Evolutionary conservation across 495 filamentous ascomycete genomes (phyloP), one percentile per base, ranked within the genome.

Genomic region (Lasiosphaeris hirsuta): DNA sequence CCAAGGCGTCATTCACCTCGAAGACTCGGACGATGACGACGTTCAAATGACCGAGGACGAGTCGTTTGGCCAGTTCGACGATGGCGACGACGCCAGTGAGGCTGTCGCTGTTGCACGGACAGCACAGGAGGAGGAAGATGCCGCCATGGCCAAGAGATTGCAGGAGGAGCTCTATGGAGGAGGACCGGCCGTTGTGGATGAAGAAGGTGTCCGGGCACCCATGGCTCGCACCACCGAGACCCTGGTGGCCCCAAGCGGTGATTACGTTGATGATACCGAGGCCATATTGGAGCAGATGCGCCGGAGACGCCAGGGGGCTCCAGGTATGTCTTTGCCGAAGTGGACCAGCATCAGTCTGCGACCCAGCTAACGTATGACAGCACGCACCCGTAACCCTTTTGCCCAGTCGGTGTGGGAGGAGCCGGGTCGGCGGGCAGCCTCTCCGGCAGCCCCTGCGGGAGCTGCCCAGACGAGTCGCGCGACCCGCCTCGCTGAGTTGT

Each of bases 141-240:
- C 92, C 42, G 94, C 90, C 10, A 90, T 97, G 83, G 94, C 94
- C 7, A 83, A 90, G 62, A 83, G 90, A 41, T 68, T 98, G 43
- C 95, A 97, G 64, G 90, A 97, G 64, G 91, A 98, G 72, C 77
- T 96, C 65, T 97, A 97, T 73, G 81, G 60, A 75, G 76, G 61
- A 58, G 69, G 67, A 8, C 76, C 38, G 1, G 78, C 64, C 11
- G 48, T n/a, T 8, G 11, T 34, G 14, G 60, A 56, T 17, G 80
- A 78, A 14, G 85, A 90, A 59, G 86, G 77, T 11, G 87, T 97
- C 38, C 81, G 94, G 63, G 94, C 95, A 39, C 94, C 94, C 30
- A 92, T 98, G 74, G 90, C 86, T 39, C 84, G 91, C 57, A 95
- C 87, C 13, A 94, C 89, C 15, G 95, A 97, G 73, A 97, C 90